phyloP scores from a whole-genome alignment of 805 yeast genomes.

The Candida stauntonica region DNA sequence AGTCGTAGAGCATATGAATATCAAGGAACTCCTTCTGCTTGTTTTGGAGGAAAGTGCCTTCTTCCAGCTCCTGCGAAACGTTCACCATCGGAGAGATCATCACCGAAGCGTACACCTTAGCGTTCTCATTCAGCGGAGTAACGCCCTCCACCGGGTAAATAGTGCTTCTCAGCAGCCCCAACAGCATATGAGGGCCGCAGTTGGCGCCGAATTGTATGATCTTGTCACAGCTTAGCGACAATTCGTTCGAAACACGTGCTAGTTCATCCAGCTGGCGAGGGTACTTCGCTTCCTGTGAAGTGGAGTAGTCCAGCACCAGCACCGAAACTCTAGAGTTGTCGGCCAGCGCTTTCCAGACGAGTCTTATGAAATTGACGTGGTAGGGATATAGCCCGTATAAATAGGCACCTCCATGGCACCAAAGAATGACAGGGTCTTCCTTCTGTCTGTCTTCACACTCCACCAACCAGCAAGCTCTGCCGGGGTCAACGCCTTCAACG shows the following conservation, averaged over 20 bases:
- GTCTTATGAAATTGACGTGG: constrained; percentile 2
- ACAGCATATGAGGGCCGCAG: constrained; percentile 3
- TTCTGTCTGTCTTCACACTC: constrained; percentile 1
- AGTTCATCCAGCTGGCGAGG: constrained; percentile 6
- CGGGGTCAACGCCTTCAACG: constrained; percentile 1
- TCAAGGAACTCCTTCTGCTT: constrained; percentile 1
- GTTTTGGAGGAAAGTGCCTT: constrained; percentile 1
- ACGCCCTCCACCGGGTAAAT: constrained; percentile 1
- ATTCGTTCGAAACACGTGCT: background rate
- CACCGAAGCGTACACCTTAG: background rate
- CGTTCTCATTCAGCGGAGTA: background rate
- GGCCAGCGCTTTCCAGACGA: background rate
- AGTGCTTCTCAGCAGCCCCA: constrained; percentile 1
- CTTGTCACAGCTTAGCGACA: constrained; percentile 1
- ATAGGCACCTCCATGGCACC: constrained; percentile 3
- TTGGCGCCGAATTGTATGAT: constrained; percentile 4
- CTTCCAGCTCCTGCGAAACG: background rate
- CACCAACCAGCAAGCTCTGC: constrained; percentile 3
- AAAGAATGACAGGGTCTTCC: constrained; percentile 4
- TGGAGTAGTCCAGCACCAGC: constrained; percentile 3
- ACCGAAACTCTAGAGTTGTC: background rate
- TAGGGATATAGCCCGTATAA: constrained; percentile 1
- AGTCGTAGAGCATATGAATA: background rate
- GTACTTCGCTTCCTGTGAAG: constrained; percentile 2
- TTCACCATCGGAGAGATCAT: constrained; percentile 3